Evolutionary conservation across 1,284 basidiomycete genomes (phyloP).

Genomic region (Sanghuangporus sanghuang): DNA sequence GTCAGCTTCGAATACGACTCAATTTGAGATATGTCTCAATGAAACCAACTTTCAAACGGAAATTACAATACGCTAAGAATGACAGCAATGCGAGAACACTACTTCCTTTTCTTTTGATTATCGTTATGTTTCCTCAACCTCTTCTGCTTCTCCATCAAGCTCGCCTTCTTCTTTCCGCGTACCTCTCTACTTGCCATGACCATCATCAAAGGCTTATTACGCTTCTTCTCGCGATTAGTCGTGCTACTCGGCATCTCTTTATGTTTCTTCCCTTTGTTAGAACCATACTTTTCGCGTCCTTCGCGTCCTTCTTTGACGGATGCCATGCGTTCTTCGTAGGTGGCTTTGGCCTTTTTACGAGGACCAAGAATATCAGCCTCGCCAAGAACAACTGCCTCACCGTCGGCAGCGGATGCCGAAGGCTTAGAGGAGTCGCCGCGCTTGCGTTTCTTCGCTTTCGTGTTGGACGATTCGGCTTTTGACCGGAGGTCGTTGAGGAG

Average conservation of each 20-base stretch:
- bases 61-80: neutral
- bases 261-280: conserved; percentile 83
- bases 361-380: conserved; percentile 92
- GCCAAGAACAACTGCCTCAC: conserved; percentile 69
- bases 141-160: conserved; percentile 80
- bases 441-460: conserved; percentile 88
- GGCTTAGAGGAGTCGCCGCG: conserved; percentile 52
- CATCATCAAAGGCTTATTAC: conserved; percentile 95
- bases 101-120: conserved; percentile 49
- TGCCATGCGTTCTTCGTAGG: conserved; percentile 93
- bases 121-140: conserved; percentile 71
- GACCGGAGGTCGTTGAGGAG: conserved; percentile 87
- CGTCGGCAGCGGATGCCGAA: conserved; percentile 35
- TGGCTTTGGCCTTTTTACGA: conserved; percentile 89
- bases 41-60: neutral
- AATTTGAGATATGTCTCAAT: neutral
- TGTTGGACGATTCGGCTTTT: conserved; percentile 52
- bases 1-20: neutral
- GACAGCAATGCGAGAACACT: neutral
- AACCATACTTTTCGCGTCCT: conserved; percentile 93
- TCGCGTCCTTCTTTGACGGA: conserved; percentile 91
- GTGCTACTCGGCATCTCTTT: conserved; percentile 75
- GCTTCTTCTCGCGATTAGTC: conserved; percentile 86
- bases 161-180: conserved; percentile 83
- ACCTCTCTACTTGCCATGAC: conserved; percentile 72